Base-by-base conservation (phyloP, 805 yeast genomes). In the Candida argentea region DNA sequence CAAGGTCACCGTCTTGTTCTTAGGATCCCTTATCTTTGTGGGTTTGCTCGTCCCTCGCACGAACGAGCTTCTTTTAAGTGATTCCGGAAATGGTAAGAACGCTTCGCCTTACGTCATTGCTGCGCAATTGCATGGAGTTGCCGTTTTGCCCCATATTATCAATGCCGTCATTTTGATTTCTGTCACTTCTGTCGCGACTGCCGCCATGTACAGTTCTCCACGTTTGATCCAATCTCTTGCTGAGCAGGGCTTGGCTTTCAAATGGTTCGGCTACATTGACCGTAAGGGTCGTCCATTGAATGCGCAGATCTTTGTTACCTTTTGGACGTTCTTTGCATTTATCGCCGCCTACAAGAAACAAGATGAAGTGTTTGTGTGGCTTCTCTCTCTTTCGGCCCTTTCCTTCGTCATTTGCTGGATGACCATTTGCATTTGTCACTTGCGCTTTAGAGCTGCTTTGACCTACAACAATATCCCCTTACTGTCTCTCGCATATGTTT, bases 31-130 rank as follows among this genome's bases (percentile, higher is more conserved):
- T 37, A 9, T 30, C 10, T 35, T 50, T 18, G 55, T 50, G 24
- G 65, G 65, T 4, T 50, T 59, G 31, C 48, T 59, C 33, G 66
- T 59, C 20, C 66, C 66, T 5, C 37, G 48, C 28, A 44, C 35
- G 35, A 49, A 57, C 14, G 48, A 37, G 19, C 33, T 43, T 25
- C 54, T 59, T 26, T 44, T 59, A 58, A 63, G 65, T 11, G 34
- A 55, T 4, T 41, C 38, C 13, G 36, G 39, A 3, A 28, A 32
- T n/a, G 33, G 42, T 20, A 33, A 50, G 24, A 36, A 40, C 22
- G 43, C 51, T 5, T 49, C 55, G 6, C 53, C 55, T 4, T 49
- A 44, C 22, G 55, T 49, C 11, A 33, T 49, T 37, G 53, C 55
- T 7, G 55, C 55, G 7, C 37, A 40, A 25, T 22, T 48, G 19